Evolutionary conservation across 2,329 filamentous ascomycete species (phyloP).

Genomic region (Fusarium sp.): DNA sequence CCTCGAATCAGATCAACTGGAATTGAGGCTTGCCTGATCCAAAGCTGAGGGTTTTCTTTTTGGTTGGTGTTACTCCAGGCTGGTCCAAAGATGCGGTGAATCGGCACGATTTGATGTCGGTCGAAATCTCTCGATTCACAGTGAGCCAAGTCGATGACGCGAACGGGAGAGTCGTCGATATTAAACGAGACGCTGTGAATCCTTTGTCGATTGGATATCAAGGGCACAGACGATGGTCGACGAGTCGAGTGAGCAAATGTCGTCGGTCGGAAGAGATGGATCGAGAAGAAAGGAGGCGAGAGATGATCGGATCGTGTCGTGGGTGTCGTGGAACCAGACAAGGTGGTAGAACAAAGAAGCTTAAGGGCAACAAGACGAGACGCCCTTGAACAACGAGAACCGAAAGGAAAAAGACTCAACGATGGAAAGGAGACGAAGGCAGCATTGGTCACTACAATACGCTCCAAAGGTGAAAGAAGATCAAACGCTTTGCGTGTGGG

Average conservation of each 20-base stretch:
- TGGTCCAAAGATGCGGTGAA: constrained; percentile 3
- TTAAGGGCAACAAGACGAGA: constrained; percentile 16
- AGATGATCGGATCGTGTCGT: constrained; percentile 22
- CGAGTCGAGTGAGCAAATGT: constrained; percentile 15
- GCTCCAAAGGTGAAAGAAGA: constrained; percentile 33
- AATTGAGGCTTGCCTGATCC: constrained; percentile 27
- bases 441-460: constrained; percentile 36
- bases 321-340: constrained; percentile 28
- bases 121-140: constrained; percentile 12
- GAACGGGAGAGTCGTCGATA: constrained; percentile 20
- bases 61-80: constrained; percentile 9
- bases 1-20: constrained; percentile 44
- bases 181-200: background rate
- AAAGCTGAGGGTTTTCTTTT: constrained; percentile 7
- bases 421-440: constrained; percentile 35
- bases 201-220: constrained; percentile 5
- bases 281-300: background rate
- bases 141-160: background rate
- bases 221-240: constrained; percentile 13
- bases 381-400: constrained; percentile 24
- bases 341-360: constrained; percentile 35
- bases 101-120: background rate
- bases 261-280: constrained; percentile 20
- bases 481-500: constrained; percentile 45
- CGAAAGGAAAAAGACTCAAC: constrained; percentile 29